Base-by-base conservation (phyloP, 257 asterid genomes). In the Apocynum venetum region DNA sequence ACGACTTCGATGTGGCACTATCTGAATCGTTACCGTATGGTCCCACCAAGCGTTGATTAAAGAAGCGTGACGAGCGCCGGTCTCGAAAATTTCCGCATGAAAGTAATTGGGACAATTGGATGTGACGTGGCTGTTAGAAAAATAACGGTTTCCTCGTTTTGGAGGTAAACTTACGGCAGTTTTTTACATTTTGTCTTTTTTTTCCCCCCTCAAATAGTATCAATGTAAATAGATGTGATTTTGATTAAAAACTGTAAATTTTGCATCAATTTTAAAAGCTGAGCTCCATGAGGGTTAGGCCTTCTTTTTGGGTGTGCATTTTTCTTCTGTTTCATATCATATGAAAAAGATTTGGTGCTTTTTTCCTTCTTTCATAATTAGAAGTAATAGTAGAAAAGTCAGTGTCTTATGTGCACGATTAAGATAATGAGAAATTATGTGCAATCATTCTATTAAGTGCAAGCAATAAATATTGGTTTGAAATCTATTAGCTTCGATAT, bases 1-100 rank as follows among this genome's bases (percentile, higher is more conserved):
- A 90, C 14, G 96, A 89, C 40, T 85, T 88, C 35, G 84, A 80
- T 35, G 85, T 73, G 78, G 85, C 85, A 48, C 25, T 80, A 5
- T 40, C 78, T 46, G 81, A 74, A 36, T 59, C 81, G 75, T 38
- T 77, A 72, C 72, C 56, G 69, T 31, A 76, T 59, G 83, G 86
- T 19, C 77, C 80, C 75, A 74, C 72, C 10, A 3, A 74, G 20
- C 55, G 84, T 79, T 84, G 82, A 74, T 31, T 65, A 53, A 36
- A 19, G 60, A 1, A 53, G 17, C 74, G 44, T 77, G 74, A 51
- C 41, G 63, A 56, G 35, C 63, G 69, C 65, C 78, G 75, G 82
- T 59, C 48, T 5, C 47, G 79, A 81, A 52, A 73, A 43, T 76
- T 48, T n/a, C 51, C 65, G 59, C 67, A 60, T 70, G 73, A 25